phyloP scores from a whole-genome alignment of 2,329 filamentous ascomycete genomes.

The Trichoderma sp. region DNA sequence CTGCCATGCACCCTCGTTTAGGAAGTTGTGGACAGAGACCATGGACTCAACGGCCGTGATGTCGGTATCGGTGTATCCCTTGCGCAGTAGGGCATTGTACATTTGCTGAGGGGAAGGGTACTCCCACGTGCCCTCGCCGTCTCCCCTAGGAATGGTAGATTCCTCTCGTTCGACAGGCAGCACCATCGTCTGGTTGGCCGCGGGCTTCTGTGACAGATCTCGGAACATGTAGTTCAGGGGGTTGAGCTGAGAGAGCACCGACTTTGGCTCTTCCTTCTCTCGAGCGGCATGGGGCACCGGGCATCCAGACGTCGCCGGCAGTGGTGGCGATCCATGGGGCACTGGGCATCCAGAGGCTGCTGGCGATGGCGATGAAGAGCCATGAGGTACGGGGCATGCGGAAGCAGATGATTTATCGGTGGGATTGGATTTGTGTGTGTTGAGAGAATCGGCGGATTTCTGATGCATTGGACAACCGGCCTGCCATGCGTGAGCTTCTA shows the following conservation, averaged over 20 bases:
- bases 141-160: conserved; percentile 89
- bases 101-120: conserved; percentile 99
- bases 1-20: conserved; percentile 96
- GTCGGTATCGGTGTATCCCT: conserved; percentile 94
- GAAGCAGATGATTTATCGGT: conserved; percentile 40
- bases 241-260: conserved; percentile 61
- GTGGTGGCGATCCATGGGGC: conserved; percentile 45
- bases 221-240: conserved; percentile 95
- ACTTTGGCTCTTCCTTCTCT: conserved; percentile 45
- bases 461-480: conserved; percentile 63
- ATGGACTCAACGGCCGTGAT: conserved; percentile 92
- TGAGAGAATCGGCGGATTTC: conserved; percentile 54
- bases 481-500: conserved; percentile 42
- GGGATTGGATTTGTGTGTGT: conserved; percentile 36
- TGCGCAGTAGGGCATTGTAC: conserved; percentile 97
- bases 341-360: conserved; percentile 51
- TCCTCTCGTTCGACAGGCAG: conserved; percentile 81
- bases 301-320: conserved; percentile 44
- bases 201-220: conserved; percentile 77
- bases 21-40: conserved; percentile 96
- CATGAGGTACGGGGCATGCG: conserved; percentile 53
- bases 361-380: conserved; percentile 34
- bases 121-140: conserved; percentile 81
- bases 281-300: conserved; percentile 51
- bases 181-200: conserved; percentile 70